Evolutionary conservation across 2,329 filamentous ascomycete species (phyloP), one percentile per base, ranked within the genome.

Genomic region (Lasiodiplodia theobromae): DNA sequence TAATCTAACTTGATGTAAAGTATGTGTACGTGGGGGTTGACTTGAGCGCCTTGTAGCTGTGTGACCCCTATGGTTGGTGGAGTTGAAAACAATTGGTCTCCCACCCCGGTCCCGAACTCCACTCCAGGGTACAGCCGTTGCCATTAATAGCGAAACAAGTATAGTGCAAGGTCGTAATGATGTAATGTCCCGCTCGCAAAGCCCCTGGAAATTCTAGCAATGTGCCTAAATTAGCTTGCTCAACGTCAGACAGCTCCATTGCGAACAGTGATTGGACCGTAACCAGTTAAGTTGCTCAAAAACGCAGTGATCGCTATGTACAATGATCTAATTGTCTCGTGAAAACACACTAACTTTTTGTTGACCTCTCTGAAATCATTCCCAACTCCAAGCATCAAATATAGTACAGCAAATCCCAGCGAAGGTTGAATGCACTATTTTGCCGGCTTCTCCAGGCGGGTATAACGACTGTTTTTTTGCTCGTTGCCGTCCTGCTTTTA

Each of bases 401-500:
- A 47, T 47, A 47, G 21, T 47, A 47, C 44, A 47, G 44, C 40
- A 44, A 8, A 7, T 44, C 40, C 8, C 7, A 44, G 40, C 10
- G 44, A 11, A 56, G 23, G 18, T 28, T 34, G 25, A n/a, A 3
- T 18, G 28, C n/a, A 56, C 37, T 23, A 2, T 28, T 47, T n/a
- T 47, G 40, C 12, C 38, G 23, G 40, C 14, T 44, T 47, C n/a
- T 60, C 14, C 12, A 47, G 21, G 44, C 47, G 44, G 44, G 25
- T 51, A 63, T 51, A 25, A 21, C 31, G 21, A n/a, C 23, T 23
- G 10, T 62, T 31, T 28, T 6, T 34, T 34, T 28, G 25, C 34
- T 6, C n/a, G 28, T 63, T 63, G 58, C 40, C 58, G 58, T 49
- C 34, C 12, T 34, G 10, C 18, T 51, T n/a, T 63, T 51, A 63